Base-by-base conservation (phyloP, 176 grass and related monocot genomes). In the Cenchrus purpureus region DNA sequence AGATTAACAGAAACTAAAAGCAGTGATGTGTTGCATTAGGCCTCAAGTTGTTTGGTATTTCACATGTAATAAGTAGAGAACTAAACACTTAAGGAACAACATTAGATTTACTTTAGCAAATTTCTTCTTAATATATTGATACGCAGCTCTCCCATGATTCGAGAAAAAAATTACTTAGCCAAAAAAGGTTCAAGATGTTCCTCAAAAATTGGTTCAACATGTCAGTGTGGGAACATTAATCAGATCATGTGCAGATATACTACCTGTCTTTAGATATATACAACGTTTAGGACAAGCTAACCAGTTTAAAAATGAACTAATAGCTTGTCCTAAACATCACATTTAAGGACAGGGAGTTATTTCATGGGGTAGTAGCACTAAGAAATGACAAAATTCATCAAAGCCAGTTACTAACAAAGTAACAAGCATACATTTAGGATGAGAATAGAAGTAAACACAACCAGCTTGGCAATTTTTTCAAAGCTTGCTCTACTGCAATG, bases 371-470 rank as follows among this genome's bases (percentile, higher is more conserved):
- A 46, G 10, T 31, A 67, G 50, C 49, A 68, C 48, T 28, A 46
- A 59, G 1, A 78, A 77, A 13, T 20, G 46, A 48, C 17, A 78
- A 76, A 71, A 61, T 31, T 58, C 40, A 68, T 69, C 49, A 51
- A 46, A 16, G 49, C 1, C 2, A 14, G 29, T 73, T 42, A 29
- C 68, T 68, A 84, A 84, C 14, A 31, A 75, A 70, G 53, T 71
- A 77, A 64, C 32, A 89, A 89, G 7, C 31, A 73, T 75, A 76
- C 16, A 62, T 61, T 71, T 70, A 54, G 52, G 40, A 7, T 0
- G 42, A 74, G 46, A 32, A 28, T 66, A 74, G 12, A 80, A 73
- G 46, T 59, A 28, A 66, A 77, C 44, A 20, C 14, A 76, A 16
- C 22, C 14, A 31, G 25, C 16, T 62, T 4, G 25, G 71, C 40